phyloP scores from a whole-genome alignment of 31 red algal species.

The Asparagopsis taxiformis region DNA sequence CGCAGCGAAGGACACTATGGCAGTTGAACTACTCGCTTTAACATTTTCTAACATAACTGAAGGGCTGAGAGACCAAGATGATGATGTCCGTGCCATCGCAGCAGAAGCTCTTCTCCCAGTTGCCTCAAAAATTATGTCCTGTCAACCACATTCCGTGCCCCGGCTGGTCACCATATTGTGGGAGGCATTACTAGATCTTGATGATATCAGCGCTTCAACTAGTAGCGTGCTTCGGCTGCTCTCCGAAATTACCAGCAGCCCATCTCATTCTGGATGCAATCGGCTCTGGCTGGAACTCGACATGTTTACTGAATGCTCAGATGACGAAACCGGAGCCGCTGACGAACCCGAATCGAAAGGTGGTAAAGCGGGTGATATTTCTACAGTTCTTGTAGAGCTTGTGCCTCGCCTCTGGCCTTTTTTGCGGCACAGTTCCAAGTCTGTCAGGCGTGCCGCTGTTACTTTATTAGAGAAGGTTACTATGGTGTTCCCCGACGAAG shows the following conservation, averaged over 20 bases:
- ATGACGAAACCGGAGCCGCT: conserved; percentile 24
- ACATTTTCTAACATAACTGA: conserved; percentile 38
- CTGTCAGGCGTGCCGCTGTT: conserved; percentile 71
- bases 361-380: conserved; percentile 5
- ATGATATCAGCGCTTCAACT: conserved; percentile 88
- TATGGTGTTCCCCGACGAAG: conserved; percentile 19
- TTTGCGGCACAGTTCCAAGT: conserved; percentile 54
- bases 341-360: not conserved
- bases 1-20: conserved; percentile 65
- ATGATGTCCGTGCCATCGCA: conserved; percentile 85
- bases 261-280: conserved; percentile 39
- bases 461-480: conserved; percentile 55
- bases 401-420: conserved; percentile 81
- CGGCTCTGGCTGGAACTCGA: conserved; percentile 49
- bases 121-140: conserved; percentile 28
- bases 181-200: conserved; percentile 78
- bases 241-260: conserved; percentile 29
- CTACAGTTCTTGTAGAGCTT: conserved; percentile 21
- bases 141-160: conserved; percentile 42
- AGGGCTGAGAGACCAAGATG: conserved; percentile 71
- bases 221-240: conserved; percentile 70
- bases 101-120: conserved; percentile 73
- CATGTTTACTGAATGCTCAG: conserved; percentile 23
- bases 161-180: conserved; percentile 72
- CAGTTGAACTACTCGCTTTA: conserved; percentile 35